Evolutionary conservation across 2,329 filamentous ascomycete species (phyloP).

Genomic region (Penicillium verrucosum): DNA sequence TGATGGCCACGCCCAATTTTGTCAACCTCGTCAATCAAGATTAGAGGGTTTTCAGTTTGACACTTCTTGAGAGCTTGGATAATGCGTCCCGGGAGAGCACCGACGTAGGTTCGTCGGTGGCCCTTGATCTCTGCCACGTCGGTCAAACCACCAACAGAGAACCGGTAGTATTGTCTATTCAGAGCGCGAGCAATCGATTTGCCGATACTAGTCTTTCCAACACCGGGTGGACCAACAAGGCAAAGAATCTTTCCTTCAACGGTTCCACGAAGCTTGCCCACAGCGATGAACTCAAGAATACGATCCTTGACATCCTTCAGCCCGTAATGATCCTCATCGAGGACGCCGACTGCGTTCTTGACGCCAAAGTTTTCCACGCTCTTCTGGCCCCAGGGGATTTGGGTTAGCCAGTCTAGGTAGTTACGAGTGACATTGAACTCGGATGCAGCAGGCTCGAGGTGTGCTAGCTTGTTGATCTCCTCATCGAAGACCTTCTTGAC

Average conservation of each 20-base stretch:
- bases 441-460: constrained; percentile 90
- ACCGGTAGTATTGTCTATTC: constrained; percentile 95
- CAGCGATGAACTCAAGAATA: constrained; percentile 96
- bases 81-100: constrained; percentile 89
- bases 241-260: constrained; percentile 98
- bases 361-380: constrained; percentile 97
- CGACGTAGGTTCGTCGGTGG: constrained; percentile 92
- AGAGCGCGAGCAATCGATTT: constrained; percentile 95
- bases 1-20: constrained; percentile 97
- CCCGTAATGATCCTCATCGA: constrained; percentile 96
- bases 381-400: constrained; percentile 94
- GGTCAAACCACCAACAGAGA: constrained; percentile 93
- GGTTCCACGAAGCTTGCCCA: constrained; percentile 92
- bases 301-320: constrained; percentile 98
- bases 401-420: constrained; percentile 97
- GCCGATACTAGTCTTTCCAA: constrained; percentile 97
- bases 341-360: constrained; percentile 78
- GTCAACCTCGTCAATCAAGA: constrained; percentile 95
- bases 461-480: constrained; percentile 93
- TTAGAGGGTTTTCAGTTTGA: constrained; percentile 95
- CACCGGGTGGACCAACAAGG: constrained; percentile 93
- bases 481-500: constrained; percentile 98
- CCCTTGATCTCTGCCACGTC: constrained; percentile 99
- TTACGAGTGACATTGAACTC: constrained; percentile 99
- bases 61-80: constrained; percentile 99